Base-by-base conservation (phyloP, 805 yeast genomes). In the Saccharomycopsis sp. region DNA sequence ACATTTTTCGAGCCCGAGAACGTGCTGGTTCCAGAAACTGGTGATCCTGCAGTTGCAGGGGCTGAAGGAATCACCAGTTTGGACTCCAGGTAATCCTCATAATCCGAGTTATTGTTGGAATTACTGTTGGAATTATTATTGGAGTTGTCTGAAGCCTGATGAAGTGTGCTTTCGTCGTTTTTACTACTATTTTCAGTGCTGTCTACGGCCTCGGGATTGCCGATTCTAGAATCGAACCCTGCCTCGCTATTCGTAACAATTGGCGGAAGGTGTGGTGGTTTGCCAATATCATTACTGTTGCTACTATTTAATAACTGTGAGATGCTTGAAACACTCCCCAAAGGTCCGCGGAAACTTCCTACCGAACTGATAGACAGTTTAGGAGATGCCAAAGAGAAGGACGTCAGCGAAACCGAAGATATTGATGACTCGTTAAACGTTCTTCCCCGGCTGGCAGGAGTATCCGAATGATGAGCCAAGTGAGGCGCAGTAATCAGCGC, bases 271-370 rank as follows among this genome's bases (percentile, higher is more conserved):
- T 47, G 23, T 29, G 29, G 17, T 24, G 25, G 7, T n/a, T 29
- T 14, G 17, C 17, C 34, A n/a, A n/a, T n/a, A n/a, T n/a, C n/a
- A n/a, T n/a, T n/a, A 23, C n/a, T 35, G 22, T 54, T 19, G 25
- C 3, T 47, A n/a, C 29, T 52, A 34, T 60, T 60, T 14, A 60
- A 44, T 17, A 60, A 47, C 25, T 60, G 60, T 23, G 60, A 55
- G 17, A 60, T 60, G 5, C 58, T 54, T 2, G 63, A 60, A 3
- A 57, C 52, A 24, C 60, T 60, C n/a, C 60, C 59, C n/a, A 17
- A 20, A 44, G 25, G 29, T 3, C 29, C 50, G 34, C 60, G 47
- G 20, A 25, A 12, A 15, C 57, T 53, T 5, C 52, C 56, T 1
- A 54, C 54, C 22, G 58, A 58, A 17, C 58, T 56, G 22, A 58